Conservation (phyloP, 108 stramenopile species). For the Parietichytrium sp. region DNA sequence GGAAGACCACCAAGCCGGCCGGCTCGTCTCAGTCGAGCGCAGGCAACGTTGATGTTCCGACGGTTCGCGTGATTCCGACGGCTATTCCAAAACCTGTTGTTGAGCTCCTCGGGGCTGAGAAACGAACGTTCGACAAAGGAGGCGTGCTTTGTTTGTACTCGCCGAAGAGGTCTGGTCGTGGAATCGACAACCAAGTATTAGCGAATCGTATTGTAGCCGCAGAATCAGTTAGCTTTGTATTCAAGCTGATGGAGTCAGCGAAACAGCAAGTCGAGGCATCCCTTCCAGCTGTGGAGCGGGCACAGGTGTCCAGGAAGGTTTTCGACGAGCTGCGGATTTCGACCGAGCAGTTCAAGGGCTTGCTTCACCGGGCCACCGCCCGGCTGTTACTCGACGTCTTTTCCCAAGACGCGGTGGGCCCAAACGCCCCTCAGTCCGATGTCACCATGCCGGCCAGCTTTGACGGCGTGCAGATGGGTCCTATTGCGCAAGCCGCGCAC, state of each 20-base stretch:
- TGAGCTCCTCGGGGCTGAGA: no score
- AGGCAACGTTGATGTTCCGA: no score
- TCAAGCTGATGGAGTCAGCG: neutral
- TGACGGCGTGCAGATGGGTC: neutral
- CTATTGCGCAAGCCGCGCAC: neutral
- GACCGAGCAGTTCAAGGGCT: neutral
- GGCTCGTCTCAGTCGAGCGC: no score
- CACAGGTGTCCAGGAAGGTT: neutral
- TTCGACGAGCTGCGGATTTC: neutral
- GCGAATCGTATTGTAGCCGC: constrained; percentile 5
- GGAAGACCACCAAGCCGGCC: no score
- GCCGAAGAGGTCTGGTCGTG: no score
- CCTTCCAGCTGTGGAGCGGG: constrained; percentile 19
- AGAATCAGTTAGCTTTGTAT: neutral
- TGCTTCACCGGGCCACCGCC: neutral
- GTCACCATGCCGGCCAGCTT: no score
- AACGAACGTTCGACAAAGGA: no score
- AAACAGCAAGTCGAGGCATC: neutral
- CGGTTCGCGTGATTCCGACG: no score
- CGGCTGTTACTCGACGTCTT: neutral
- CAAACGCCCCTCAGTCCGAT: neutral
- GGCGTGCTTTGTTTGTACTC: no score
- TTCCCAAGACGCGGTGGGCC: neutral
- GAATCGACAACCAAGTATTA: no score
- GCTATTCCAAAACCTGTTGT: no score